Conservation (phyloP, 2,329 filamentous ascomycete genomes). For the Diaporthe eres region DNA sequence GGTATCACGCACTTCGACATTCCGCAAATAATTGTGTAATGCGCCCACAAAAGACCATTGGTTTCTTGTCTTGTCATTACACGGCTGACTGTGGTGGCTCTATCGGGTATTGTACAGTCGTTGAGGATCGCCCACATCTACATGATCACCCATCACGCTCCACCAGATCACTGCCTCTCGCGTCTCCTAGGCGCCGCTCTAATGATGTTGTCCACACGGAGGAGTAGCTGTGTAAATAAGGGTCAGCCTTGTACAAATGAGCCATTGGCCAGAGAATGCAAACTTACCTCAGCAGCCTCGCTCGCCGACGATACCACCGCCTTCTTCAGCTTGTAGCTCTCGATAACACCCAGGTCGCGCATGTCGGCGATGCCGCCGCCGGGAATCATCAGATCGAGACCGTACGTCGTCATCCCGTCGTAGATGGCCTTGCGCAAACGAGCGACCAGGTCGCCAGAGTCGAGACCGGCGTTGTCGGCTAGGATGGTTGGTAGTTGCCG, state of each 20-base stretch:
- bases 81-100: conserved; percentile 39
- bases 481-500: conserved; percentile 96
- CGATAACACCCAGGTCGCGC: conserved; percentile 93
- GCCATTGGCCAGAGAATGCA: not conserved
- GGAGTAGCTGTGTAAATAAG: conserved; percentile 74
- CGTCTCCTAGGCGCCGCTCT: conserved; percentile 88
- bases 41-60: conserved; percentile 7
- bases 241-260: conserved; percentile 34
- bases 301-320: conserved; percentile 98
- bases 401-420: conserved; percentile 92
- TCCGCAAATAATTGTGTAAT: not conserved
- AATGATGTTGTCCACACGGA: conserved; percentile 98
- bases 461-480: conserved; percentile 96
- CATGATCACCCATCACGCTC: conserved; percentile 3
- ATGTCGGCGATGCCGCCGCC: conserved; percentile 96
- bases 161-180: conserved; percentile 75
- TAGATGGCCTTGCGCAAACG: conserved; percentile 94
- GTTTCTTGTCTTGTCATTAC: conserved; percentile 38
- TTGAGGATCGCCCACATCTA: conserved; percentile 20
- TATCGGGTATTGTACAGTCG: conserved; percentile 44
- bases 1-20: not conserved
- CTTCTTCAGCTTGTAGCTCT: conserved; percentile 98
- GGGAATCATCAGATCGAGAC: conserved; percentile 88
- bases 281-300: conserved; percentile 92
- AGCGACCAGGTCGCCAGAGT: conserved; percentile 94